Conservation (phyloP, 352 stramenopile genomes). For the Peronospora belbahrii region DNA sequence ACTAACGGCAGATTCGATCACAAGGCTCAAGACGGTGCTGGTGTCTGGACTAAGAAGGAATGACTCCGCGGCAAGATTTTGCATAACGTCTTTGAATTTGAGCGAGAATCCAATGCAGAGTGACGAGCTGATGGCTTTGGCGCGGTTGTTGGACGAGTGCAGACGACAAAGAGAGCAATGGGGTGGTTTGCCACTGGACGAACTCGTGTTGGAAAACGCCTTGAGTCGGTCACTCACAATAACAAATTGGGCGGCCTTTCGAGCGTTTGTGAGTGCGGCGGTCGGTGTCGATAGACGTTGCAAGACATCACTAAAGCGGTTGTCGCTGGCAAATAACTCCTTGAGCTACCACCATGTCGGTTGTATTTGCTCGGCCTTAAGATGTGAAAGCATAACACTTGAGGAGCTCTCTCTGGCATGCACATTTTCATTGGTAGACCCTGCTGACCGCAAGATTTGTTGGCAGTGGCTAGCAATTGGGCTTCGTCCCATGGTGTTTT, state of each 20-base stretch:
- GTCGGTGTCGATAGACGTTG: conserved; percentile 4
- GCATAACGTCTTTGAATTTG: conserved; percentile 24
- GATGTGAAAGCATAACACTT: conserved; percentile 7
- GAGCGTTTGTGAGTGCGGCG: conserved; percentile 18
- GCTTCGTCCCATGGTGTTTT: conserved; percentile 9
- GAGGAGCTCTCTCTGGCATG: conserved; percentile 24
- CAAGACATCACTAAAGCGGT: conserved; percentile 11
- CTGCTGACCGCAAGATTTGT: conserved; percentile 18
- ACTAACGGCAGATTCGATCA: conserved; percentile 15
- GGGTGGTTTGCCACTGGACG: conserved; percentile 8
- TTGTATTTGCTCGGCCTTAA: conserved; percentile 29
- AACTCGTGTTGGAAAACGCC: conserved; percentile 26
- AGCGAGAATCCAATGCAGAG: conserved; percentile 25
- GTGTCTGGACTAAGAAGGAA: background rate
- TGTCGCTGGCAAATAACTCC: conserved; percentile 31
- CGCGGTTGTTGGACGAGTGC: conserved; percentile 9
- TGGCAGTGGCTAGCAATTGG: conserved; percentile 30
- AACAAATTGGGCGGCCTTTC: conserved; percentile 23
- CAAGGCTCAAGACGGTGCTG: conserved; percentile 12
- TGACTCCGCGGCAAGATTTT: conserved; percentile 3
- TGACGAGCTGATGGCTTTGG: conserved; percentile 13
- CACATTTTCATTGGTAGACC: conserved; percentile 22
- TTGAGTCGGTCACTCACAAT: conserved; percentile 12
- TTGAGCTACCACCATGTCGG: conserved; percentile 22
- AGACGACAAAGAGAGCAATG: background rate